Conservation (phyloP, 78 protist species). For the Monosiga brevicollis region DNA sequence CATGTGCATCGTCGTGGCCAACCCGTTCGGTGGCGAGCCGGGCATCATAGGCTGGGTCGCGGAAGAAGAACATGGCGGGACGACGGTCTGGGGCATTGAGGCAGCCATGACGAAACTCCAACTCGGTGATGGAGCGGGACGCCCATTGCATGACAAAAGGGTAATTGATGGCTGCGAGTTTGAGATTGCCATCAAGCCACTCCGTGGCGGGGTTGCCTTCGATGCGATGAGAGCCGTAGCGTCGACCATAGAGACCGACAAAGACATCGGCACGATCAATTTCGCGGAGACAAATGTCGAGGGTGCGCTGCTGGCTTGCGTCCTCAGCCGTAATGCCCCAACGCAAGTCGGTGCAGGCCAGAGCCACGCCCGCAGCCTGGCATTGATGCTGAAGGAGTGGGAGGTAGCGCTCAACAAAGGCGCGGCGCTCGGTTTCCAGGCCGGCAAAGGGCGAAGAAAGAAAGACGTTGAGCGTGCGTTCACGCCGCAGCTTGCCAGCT, state of each 20-base stretch:
- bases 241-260: not conserved
- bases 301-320: not conserved
- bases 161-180: not conserved
- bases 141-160: not conserved
- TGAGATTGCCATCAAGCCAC: not conserved
- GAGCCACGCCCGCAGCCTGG: not conserved
- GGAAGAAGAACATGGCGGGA: not conserved
- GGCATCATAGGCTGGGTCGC: not conserved
- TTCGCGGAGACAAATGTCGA: not conserved
- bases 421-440: not conserved
- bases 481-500: not conserved
- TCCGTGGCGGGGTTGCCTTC: not conserved
- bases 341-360: not conserved
- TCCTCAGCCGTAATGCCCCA: not conserved
- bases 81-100: not conserved
- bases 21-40: no score
- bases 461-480: not conserved
- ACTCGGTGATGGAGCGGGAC: not conserved
- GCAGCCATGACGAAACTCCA: not conserved
- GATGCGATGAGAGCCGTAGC: not conserved
- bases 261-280: not conserved
- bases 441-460: not conserved
- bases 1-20: no score
- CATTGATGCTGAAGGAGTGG: not conserved
- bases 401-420: not conserved